phyloP scores from a whole-genome alignment of 2,329 filamentous ascomycete genomes.

The Talaromyces sp. region DNA sequence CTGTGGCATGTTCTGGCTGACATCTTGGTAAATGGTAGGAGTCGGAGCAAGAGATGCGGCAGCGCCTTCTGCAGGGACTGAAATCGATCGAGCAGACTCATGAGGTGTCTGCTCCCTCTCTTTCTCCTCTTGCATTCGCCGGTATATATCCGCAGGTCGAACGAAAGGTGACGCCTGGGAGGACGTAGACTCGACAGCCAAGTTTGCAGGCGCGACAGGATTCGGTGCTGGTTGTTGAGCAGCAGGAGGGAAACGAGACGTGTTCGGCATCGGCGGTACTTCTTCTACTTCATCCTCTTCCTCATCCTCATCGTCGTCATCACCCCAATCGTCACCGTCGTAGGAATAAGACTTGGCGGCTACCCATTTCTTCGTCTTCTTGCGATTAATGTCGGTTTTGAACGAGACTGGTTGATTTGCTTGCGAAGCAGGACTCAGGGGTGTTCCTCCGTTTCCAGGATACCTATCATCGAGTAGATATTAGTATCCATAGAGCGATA shows the following conservation, averaged over 20 bases:
- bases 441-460: slow-evolving; percentile 22
- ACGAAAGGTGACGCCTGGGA: slow-evolving; percentile 61
- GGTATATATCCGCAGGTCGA: slow-evolving; percentile 73
- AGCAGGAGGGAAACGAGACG: slow-evolving; percentile 27
- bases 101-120: slow-evolving; percentile 44
- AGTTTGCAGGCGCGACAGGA: background rate
- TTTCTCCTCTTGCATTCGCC: slow-evolving; percentile 64
- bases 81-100: background rate
- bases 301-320: slow-evolving; percentile 56
- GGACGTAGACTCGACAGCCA: slow-evolving; percentile 22
- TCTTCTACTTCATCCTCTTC: slow-evolving; percentile 32
- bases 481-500: background rate
- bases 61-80: background rate
- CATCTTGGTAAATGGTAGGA: background rate
- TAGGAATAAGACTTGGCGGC: slow-evolving; percentile 83
- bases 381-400: slow-evolving; percentile 79
- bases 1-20: background rate
- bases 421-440: slow-evolving; percentile 27
- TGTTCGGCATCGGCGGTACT: slow-evolving; percentile 22
- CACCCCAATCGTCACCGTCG: slow-evolving; percentile 91
- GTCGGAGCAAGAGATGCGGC: background rate
- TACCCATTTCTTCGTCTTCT: slow-evolving; percentile 93
- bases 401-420: slow-evolving; percentile 56
- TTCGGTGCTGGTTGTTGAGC: background rate
- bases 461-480: slow-evolving; percentile 7